Conservation (phyloP, 2,329 filamentous ascomycete species). For the Exophiala spinifera region DNA sequence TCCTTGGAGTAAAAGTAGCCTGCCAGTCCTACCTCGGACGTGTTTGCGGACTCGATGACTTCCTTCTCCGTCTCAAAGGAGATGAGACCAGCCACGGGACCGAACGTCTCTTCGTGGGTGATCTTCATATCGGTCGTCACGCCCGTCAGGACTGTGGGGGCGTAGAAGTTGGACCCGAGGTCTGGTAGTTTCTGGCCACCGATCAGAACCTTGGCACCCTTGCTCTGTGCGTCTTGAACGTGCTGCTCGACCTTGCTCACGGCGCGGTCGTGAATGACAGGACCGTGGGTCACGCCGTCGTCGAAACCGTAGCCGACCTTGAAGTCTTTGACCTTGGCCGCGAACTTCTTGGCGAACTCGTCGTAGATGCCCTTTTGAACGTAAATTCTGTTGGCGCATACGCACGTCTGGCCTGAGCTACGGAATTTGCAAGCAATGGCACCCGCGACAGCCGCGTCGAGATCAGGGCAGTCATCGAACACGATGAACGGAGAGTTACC, state of each 20-base stretch:
- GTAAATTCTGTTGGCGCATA: constrained; percentile 65
- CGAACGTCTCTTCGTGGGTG: constrained; percentile 88
- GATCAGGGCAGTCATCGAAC: constrained; percentile 82
- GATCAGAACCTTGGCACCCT: constrained; percentile 71
- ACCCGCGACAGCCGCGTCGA: constrained; percentile 78
- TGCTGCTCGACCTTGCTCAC: constrained; percentile 75
- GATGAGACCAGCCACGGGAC: constrained; percentile 87
- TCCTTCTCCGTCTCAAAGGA: constrained; percentile 85
- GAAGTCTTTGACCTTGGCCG: constrained; percentile 50
- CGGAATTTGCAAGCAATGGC: constrained; percentile 89
- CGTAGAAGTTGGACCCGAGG: constrained; percentile 80
- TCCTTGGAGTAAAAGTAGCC: constrained; percentile 85
- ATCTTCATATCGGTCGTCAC: constrained; percentile 85
- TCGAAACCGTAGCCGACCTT: constrained; percentile 48
- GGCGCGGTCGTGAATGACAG: constrained; percentile 72
- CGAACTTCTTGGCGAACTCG: constrained; percentile 55
- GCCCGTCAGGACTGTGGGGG: constrained; percentile 82
- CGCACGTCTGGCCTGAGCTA: constrained; percentile 91
- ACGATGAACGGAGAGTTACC: constrained; percentile 96
- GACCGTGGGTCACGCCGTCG: constrained; percentile 47
- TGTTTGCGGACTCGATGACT: constrained; percentile 79
- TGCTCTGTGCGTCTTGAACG: constrained; percentile 72
- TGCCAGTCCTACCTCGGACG: constrained; percentile 78
- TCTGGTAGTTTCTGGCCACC: constrained; percentile 73
- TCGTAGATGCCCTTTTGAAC: constrained; percentile 53